Base-by-base conservation (phyloP, 2,329 filamentous ascomycete species). In the Stagonosporopsis vannaccii region DNA sequence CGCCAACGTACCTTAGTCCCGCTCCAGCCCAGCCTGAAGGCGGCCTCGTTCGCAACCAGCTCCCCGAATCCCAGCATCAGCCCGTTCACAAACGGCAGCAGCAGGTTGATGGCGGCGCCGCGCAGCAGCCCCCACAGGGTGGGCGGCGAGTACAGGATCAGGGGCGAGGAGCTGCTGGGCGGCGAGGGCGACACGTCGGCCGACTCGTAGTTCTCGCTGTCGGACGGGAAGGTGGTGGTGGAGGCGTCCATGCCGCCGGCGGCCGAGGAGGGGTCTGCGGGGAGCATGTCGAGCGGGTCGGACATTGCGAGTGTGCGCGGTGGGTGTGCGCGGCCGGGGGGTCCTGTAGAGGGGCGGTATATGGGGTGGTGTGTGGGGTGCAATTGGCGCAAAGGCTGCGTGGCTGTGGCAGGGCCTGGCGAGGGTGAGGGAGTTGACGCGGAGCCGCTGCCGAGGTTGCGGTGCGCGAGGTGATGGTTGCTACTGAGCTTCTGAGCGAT, bases 61-160 rank as follows among this genome's bases (percentile, higher is more conserved):
- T 99, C 95, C 66, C 95, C 95, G 72, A 99, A 97, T 2, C 95
- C 95, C 70, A 99, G 80, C 95, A 99, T 99, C 82, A 99, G 85
- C 42, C 95, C 95, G 79, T 99, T 99, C 72, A 99, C 87, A 71
- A 99, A 99, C 0, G 95, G 95, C 19, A 99, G 79, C 1, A 99
- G 70, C n/a, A 99, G 81, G 75, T 99, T 99, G 79, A 99, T 99
- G 6, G 93, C 92, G 15, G 92, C 91, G 33, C 95, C 92, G 51
- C 94, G 87, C 51, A 97, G 65, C 60, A 99, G 77, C 9, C 90
- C 87, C 91, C 91, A 97, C 40, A 96, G 70, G 0, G 92, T 96
- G 2, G 95, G 93, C 3, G 93, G 92, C 63, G 87, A 87, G 83
- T 98, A 99, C 42, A 98, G 85, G 43, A 96, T 88, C 68, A 97